Percentiles rank a stretch among this genome's conserved stretches.
phyloP scores from a whole-genome alignment of 1,284 basidiomycete species.

The Rugosomyces carneus region DNA sequence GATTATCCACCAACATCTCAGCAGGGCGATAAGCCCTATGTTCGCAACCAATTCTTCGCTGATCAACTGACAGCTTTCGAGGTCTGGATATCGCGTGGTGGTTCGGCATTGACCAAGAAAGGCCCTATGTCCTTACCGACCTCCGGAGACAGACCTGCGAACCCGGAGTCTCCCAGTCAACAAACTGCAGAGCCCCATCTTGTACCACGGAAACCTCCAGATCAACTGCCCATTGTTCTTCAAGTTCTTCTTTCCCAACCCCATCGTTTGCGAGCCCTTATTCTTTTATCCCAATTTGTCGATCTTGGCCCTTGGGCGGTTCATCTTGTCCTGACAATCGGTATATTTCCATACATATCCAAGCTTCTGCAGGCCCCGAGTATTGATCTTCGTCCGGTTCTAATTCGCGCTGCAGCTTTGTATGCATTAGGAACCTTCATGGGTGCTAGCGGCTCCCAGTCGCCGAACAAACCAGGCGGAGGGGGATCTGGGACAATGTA shows the following conservation, averaged over 20 bases:
- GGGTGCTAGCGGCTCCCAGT: constrained; percentile 78
- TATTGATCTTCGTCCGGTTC: constrained; percentile 91
- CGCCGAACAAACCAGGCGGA: constrained; percentile 63
- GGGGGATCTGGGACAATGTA: constrained; percentile 85
- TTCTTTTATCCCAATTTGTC: constrained; percentile 95
- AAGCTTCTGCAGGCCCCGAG: constrained; percentile 94
- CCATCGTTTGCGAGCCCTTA: constrained; percentile 91
- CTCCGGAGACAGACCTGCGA: constrained; percentile 25
- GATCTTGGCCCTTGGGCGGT: constrained; percentile 99
- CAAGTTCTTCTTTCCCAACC: constrained; percentile 96
- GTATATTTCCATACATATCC: constrained; percentile 98
- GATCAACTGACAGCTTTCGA: constrained; percentile 98
- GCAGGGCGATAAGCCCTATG: constrained; percentile 51
- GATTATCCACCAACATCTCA: constrained; percentile 20
- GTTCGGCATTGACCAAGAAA: constrained; percentile 72
- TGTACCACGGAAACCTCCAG: constrained; percentile 84
- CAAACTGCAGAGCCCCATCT: constrained; percentile 41
- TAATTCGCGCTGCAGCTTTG: constrained; percentile 87
- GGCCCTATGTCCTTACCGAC: constrained; percentile 66
- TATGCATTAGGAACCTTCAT: constrained; percentile 94
- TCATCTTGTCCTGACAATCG: constrained; percentile 94
- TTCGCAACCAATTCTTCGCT: constrained; percentile 91
- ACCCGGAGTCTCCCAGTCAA: constrained; percentile 13
- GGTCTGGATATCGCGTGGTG: constrained; percentile 94
- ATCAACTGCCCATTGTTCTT: constrained; percentile 95